Evolutionary conservation across 345 rosid genomes (phyloP).

Genomic region (Euclidium syriacum): DNA sequence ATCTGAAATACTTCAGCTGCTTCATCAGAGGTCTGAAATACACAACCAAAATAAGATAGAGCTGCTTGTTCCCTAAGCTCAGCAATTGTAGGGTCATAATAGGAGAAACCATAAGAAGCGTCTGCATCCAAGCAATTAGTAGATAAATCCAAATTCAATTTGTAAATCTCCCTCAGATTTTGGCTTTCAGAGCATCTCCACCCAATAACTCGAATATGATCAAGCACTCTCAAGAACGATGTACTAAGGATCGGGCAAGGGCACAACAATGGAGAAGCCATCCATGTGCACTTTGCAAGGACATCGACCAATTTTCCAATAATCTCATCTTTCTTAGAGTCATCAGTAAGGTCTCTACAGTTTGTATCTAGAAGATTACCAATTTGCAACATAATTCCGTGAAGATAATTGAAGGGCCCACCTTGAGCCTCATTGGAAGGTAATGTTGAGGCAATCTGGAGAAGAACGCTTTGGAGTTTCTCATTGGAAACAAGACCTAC

Average conservation of each 20-base stretch:
- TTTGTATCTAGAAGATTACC: slow-evolving; percentile 72
- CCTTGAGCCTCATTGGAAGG: slow-evolving; percentile 36
- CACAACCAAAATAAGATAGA: slow-evolving; percentile 69
- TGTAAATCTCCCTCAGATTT: slow-evolving; percentile 36
- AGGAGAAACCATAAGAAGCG: slow-evolving; percentile 48
- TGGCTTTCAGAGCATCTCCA: slow-evolving; percentile 37
- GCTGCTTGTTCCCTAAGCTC: slow-evolving; percentile 85
- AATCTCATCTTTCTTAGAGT: slow-evolving; percentile 71
- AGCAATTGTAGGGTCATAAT: slow-evolving; percentile 71
- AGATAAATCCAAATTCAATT: slow-evolving; percentile 62
- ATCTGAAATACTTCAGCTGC: slow-evolving; percentile 39
- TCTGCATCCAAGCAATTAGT: slow-evolving; percentile 58
- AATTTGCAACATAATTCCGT: slow-evolving; percentile 81
- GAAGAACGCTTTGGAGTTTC: slow-evolving; percentile 58
- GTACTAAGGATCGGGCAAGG: slow-evolving; percentile 79
- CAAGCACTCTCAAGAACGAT: slow-evolving; percentile 65
- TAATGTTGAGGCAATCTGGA: slow-evolving; percentile 64
- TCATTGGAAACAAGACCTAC: slow-evolving; percentile 88
- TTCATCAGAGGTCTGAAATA: slow-evolving; percentile 56
- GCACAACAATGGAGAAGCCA: slow-evolving; percentile 64
- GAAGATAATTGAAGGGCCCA: slow-evolving; percentile 60
- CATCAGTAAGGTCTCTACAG: slow-evolving; percentile 74
- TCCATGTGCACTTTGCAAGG: slow-evolving; percentile 59
- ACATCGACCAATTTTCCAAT: slow-evolving; percentile 53
- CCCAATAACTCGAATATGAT: slow-evolving; percentile 75